These are phyloP conservation scores for Xylaria polymorpha DNA, from an alignment of 2,329 filamentous ascomycete genomes.

Conservation along the genomic window DNA sequence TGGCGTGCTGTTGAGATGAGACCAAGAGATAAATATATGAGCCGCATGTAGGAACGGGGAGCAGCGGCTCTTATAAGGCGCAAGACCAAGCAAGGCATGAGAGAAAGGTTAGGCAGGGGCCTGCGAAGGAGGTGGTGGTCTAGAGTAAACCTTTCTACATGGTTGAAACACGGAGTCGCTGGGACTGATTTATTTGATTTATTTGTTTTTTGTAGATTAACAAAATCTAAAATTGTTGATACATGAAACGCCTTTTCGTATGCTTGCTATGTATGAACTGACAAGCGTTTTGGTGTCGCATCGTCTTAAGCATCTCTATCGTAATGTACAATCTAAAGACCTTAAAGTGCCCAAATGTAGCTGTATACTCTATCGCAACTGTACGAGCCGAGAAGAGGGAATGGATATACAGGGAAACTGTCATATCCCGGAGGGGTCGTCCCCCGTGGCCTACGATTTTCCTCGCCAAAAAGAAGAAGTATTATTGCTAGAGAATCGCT, in stretches of 20 bases:
- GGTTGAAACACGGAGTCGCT: conserved; percentile 11
- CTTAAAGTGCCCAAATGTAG: conserved; percentile 6
- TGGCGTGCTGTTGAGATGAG: conserved; percentile 38
- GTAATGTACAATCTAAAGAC: conserved; percentile 5
- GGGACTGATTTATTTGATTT: conserved; percentile 21
- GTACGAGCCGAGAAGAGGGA: background rate
- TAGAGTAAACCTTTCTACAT: conserved; percentile 27
- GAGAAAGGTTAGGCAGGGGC: background rate
- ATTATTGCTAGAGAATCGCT: background rate
- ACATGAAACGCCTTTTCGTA: background rate
- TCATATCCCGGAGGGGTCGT: background rate
- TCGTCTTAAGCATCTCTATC: background rate
- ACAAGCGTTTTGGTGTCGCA: background rate
- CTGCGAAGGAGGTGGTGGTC: conserved; percentile 12
- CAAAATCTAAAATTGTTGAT: conserved; percentile 24
- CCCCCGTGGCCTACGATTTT: background rate
- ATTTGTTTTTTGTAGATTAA: conserved; percentile 25
- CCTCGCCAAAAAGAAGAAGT: background rate
- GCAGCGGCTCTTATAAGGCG: background rate
- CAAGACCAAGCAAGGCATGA: background rate
- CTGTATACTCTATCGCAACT: background rate
- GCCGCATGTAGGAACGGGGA: conserved; percentile 27
- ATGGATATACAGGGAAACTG: background rate
- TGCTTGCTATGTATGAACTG: background rate
- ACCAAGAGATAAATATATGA: conserved; percentile 40